Base-by-base conservation (phyloP, 2,329 filamentous ascomycete species). In the Aspergillus bombycis region DNA sequence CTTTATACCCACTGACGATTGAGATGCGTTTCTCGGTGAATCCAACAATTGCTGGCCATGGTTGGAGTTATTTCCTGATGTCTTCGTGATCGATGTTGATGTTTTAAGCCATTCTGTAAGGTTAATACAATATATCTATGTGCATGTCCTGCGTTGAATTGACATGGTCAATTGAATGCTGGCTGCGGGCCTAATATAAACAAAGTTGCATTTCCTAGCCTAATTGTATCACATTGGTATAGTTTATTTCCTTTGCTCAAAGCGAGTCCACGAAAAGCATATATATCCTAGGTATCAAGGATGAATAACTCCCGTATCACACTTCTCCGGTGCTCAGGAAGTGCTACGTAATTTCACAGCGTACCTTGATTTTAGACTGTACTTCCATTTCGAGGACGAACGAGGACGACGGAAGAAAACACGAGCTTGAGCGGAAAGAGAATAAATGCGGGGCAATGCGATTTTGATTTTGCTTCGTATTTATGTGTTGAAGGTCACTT, bases 1-100 rank as follows among this genome's bases (percentile, higher is more conserved):
- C 19, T 36, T 55, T 55, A 55, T 55, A 55, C 52, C 52, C 52
- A 36, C 21, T 55, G 52, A 38, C 34, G 52, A 55, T 23, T 23
- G 11, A 38, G 16, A 38, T 28, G 32, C n/a, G 19, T 38, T 55
- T 4, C n/a, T 12, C 28, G 9, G 10, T 8, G 21, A 23, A 41
- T 5, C 50, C 58, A 60, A 60, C 58, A 10, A 43, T 9, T 60
- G 50, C 58, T 26, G 58, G 58, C 16, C 58, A 60, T 55, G 14
- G 28, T 60, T 60, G 58, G 58, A 21, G 5, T 10, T 52, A 43
- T 41, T 26, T 38, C 12, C n/a, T 26, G 19, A 55, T 55, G 38
- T 36, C 38, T 26, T 26, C 23, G 52, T 23, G 21, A 55, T 38
- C 3, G 30, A 54, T 21, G 5, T 28, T 4, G 21, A 36, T 26